Base-by-base conservation (phyloP, 2,329 filamentous ascomycete genomes). In the Kalaharituber pfeilii region DNA sequence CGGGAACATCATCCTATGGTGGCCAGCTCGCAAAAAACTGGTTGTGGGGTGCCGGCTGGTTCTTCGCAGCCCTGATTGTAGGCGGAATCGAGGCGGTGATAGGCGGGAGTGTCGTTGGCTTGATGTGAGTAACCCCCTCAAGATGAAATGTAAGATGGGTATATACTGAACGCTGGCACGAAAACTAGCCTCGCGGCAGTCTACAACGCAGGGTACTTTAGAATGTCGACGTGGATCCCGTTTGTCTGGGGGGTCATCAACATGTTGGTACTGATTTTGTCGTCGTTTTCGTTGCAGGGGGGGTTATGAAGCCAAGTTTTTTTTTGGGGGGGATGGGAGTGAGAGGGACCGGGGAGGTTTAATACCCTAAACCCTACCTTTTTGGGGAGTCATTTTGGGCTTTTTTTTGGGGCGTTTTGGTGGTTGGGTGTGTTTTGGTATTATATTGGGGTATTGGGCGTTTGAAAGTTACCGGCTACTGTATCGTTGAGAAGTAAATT, bases 191-290 rank as follows among this genome's bases (percentile, higher is more conserved):
- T 61, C 26, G 59, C 53, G 24, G 51, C 58, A 61, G 52, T 60
- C 44, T 51, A 55, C 54, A 52, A 51, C 29, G 52, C 55, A 39
- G 42, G 86, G 44, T 86, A 82, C 68, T 94, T 89, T 66, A 75
- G 80, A 63, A 91, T 94, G 86, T 89, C 86, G 47, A 94, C 88
- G 0, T 94, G 87, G 87, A 84, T 94, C 51, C 88, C 88, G 0
- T 83, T 91, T 64, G 76, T 88, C 22, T 94, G 88, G 88, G 85
- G 80, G 1, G 75, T 85, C 65, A 82, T 89, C 67, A 94, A 86
- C 66, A 80, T 89, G 8, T 68, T 94, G 49, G 76, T 93, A 27
- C 72, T 95, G 47, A 79, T 94, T 50, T 73, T 94, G 58, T 91
- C 86, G 4, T 91, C 86, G 3, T 94, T 94, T 67, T 85, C 86